Base-by-base conservation (phyloP, 2,329 filamentous ascomycete genomes). In the Aureobasidium uvarum region DNA sequence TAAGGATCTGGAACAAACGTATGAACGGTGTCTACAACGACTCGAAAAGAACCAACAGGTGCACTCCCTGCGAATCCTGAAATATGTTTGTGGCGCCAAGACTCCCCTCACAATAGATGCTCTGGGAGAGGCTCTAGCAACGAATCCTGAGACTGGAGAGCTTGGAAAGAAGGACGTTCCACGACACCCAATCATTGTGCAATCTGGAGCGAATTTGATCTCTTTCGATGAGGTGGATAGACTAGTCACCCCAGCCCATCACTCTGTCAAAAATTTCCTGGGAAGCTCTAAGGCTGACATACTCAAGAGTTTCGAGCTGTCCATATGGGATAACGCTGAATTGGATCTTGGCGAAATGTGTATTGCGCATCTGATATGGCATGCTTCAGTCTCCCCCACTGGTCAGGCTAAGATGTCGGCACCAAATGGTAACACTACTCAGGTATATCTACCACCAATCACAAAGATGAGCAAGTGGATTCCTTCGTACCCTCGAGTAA, bases 201-300 rank as follows among this genome's bases (percentile, higher is more conserved):
- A 45, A 1, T 62, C 52, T 50, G 62, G 51, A 11, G 66, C 54
- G 2, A 62, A 67, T 31, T 45, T 67, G 50, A 54, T 54, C n/a
- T 5, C 10, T 48, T 28, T n/a, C 20, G 18, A 50, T 65, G 14
- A 46, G 46, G n/a, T 36, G 25, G 18, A 48, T 28, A 11, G 54
- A n/a, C 10, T 46, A 5, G 59, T 67, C 7, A 18, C 31, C 10
- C 66, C 59, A 2, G 46, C 62, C 13, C 66, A 67, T 41, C 66
- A 67, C 38, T 67, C 66, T 5, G 66, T 67, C 14, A 48, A 20
- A 14, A 39, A 54, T 23, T 63, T 36, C n/a, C 18, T 54, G 28
- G 10, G 33, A 10, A 36, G 20, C 6, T 38, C 50, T 2, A 16
- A 20, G 8, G 31, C 50, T 5, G 14, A 36, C 5, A 20, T 31